Evolutionary conservation across 2,329 filamentous ascomycete genomes (phyloP), one percentile per base, ranked within the genome.

Genomic region (Venturia effusa): DNA sequence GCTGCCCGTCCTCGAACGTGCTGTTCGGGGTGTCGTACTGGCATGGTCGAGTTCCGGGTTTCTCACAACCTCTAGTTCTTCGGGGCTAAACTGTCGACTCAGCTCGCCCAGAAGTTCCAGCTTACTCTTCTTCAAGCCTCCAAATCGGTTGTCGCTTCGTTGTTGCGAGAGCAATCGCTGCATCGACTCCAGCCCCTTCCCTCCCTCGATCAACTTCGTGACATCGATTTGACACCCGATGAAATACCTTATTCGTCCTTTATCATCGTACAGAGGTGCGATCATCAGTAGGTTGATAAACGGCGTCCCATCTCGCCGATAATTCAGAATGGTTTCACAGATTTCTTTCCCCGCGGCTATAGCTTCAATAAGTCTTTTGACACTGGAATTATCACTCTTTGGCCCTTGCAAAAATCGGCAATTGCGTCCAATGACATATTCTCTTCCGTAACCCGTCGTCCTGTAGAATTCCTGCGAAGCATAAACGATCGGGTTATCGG

Each of bases 381-480:
- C 70, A 6, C 72, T 71, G 3, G 70, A 65, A 27, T 67, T 67
- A 4, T 72, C 72, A 4, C 76, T 74, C 59, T 74, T 73, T 1
- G 75, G 72, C 4, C 77, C 77, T 68, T 79, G 77, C 1, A 79
- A 68, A 65, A 79, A 79, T 30, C 77, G 74, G 66, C 77, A 79
- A 62, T 79, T 79, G 19, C 73, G 70, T 11, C 77, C 77, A 48
- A 79, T 75, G 13, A 75, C 73, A 66, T 77, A 75, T 45, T 78
- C 76, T 34, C 69, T 71, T 24, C 73, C 72, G 65, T 79, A 79
- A 48, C 77, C 74, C 2, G 76, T 75, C 27, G 72, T 75, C 54
- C 73, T 72, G 68, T 77, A 78, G 69, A 79, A 79, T 62, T 77
- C 77, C 66, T 78, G 73, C 19, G 74, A 77, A 39, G 77, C 76